phyloP scores from a whole-genome alignment of 2,329 filamentous ascomycete species.

The Lasiodiplodia gonubiensis region DNA sequence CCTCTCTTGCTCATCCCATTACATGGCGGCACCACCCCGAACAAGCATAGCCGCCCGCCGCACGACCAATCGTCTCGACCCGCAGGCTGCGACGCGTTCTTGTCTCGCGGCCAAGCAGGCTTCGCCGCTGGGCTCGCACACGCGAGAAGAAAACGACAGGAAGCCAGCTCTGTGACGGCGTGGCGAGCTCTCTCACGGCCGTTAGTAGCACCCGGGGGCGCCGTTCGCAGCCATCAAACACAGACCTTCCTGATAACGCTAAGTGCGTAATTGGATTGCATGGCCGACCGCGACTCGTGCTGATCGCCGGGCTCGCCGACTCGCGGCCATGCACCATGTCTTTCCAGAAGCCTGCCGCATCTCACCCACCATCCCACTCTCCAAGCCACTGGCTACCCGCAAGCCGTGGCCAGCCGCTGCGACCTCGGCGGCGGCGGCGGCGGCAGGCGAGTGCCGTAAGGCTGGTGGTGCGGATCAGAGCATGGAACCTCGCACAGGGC shows the following conservation, averaged over 20 bases:
- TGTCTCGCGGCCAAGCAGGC: constrained; percentile 14
- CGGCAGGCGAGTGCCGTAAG: not conserved
- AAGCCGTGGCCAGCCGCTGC: not conserved
- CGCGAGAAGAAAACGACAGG: no score
- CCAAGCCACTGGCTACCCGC: not conserved
- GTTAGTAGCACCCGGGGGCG: constrained; percentile 9
- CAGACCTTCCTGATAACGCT: constrained; percentile 28
- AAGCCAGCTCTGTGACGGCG: no score
- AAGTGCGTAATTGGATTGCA: constrained; percentile 25
- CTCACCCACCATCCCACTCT: constrained; percentile 10
- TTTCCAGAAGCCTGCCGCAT: constrained; percentile 27
- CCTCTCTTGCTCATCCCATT: constrained; percentile 25
- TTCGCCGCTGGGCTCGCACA: not conserved
- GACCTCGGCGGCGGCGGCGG: not conserved
- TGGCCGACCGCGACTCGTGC: constrained; percentile 19
- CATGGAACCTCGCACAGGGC: constrained; percentile 12
- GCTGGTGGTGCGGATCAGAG: constrained; percentile 15
- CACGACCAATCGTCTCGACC: constrained; percentile 8
- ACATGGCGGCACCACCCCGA: constrained; percentile 13
- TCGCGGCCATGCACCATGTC: not conserved
- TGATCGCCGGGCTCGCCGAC: constrained; percentile 14
- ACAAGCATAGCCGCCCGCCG: not conserved
- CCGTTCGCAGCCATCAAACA: constrained; percentile 14
- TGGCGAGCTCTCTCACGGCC: constrained; percentile 3
- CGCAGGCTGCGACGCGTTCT: not conserved